phyloP scores from a whole-genome alignment of 2,329 filamentous ascomycete genomes.

The Ceratocystis eucalypticola region DNA sequence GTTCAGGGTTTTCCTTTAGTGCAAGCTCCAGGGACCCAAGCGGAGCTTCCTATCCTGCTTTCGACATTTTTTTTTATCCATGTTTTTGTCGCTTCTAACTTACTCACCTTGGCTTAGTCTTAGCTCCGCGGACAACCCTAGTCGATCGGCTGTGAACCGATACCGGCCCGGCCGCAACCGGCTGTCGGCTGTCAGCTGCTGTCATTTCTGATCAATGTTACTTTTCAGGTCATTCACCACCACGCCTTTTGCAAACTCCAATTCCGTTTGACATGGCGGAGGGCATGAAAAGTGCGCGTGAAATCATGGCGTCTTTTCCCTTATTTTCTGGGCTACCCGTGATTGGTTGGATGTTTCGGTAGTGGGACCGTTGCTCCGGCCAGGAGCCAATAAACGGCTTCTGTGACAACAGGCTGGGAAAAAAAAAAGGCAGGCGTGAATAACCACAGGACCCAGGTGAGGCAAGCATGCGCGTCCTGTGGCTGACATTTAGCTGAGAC shows the following conservation, averaged over 20 bases:
- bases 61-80: neutral
- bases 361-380: neutral
- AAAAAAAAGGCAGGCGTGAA: neutral
- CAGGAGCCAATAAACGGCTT: neutral
- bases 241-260: neutral
- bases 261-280: neutral
- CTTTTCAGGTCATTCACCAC: neutral
- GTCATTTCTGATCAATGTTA: neutral
- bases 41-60: constrained; percentile 8
- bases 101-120: neutral
- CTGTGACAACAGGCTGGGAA: neutral
- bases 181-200: neutral
- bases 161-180: constrained; percentile 9
- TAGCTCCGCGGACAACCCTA: neutral
- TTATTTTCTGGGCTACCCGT: neutral
- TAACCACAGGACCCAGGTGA: neutral
- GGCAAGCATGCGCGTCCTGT: neutral
- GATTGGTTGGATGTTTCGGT: neutral
- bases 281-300: neutral
- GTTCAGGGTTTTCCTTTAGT: neutral
- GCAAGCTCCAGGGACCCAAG: neutral
- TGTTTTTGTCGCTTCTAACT: neutral
- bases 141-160: neutral
- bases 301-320: neutral
- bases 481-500: neutral